A percentile compares a stretch with the other conserved stretches of the same genome.
Evolutionary conservation across 2,329 filamentous ascomycete genomes (phyloP).

Genomic region (Calonectria montana): DNA sequence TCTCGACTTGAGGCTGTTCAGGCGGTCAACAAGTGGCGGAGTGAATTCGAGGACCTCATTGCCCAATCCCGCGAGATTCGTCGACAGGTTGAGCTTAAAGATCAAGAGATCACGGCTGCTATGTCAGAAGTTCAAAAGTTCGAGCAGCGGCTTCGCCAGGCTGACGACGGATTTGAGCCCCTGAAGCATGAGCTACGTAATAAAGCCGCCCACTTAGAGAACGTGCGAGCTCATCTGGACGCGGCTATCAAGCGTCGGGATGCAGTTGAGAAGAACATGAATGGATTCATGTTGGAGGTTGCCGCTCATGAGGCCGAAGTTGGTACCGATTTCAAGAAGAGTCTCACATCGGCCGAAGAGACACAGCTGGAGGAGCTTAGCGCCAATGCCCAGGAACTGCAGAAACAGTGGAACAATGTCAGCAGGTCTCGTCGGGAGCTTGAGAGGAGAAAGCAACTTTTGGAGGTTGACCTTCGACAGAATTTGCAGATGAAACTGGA

Average conservation of each 20-base stretch:
- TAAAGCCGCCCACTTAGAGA: constrained; percentile 80
- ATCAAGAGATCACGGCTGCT: constrained; percentile 90
- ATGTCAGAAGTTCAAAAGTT: constrained; percentile 85
- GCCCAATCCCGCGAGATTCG: constrained; percentile 74
- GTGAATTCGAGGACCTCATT: constrained; percentile 76
- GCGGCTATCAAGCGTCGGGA: constrained; percentile 73
- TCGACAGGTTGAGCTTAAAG: constrained; percentile 78
- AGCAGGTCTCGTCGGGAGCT: constrained; percentile 80
- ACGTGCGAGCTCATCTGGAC: constrained; percentile 79
- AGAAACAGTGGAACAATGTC: constrained; percentile 80
- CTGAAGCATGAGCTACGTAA: constrained; percentile 80
- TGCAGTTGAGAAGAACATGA: constrained; percentile 79
- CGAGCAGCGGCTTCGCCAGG: constrained; percentile 80
- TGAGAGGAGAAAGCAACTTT: constrained; percentile 81
- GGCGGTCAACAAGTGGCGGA: constrained; percentile 78
- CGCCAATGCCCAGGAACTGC: constrained; percentile 76
- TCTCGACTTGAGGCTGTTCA: constrained; percentile 90
- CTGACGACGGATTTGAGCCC: constrained; percentile 85
- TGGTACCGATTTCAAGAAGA: constrained; percentile 90
- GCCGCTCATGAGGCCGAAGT: constrained; percentile 84
- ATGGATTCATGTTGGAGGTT: constrained; percentile 80
- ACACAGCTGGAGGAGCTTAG: constrained; percentile 79
- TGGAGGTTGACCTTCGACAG: constrained; percentile 90
- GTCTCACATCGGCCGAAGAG: constrained; percentile 85
- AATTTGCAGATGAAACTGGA: constrained; percentile 90